Percentiles rank a stretch among this genome's conserved stretches.
Evolutionary conservation across 331 rosid genomes (phyloP).

Genomic region (Cydonia oblonga): DNA sequence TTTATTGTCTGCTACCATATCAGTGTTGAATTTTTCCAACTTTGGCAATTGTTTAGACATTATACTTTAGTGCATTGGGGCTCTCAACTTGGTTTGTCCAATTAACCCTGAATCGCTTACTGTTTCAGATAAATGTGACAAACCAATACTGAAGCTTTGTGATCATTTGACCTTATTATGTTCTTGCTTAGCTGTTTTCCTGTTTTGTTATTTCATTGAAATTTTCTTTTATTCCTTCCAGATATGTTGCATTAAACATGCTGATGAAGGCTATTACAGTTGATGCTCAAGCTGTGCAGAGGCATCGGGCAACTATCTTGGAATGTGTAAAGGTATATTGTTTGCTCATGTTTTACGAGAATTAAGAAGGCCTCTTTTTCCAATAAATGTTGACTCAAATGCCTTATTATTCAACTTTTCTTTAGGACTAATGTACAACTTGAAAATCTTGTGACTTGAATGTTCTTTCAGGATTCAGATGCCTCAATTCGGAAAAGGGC

Average conservation of each 20-base stretch:
- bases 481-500: constrained; percentile 97
- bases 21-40: neutral
- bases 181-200: neutral
- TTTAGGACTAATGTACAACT: constrained; percentile 5
- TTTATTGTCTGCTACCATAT: neutral
- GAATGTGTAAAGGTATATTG: constrained; percentile 92
- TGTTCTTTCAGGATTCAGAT: constrained; percentile 70
- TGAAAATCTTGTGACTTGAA: constrained; percentile 20
- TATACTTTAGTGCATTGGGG: neutral
- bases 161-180: neutral
- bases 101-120: neutral
- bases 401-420: constrained; percentile 3
- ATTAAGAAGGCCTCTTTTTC: neutral
- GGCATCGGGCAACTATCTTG: constrained; percentile 93
- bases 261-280: constrained; percentile 86
- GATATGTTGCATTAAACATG: constrained; percentile 95
- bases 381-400: neutral
- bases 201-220: constrained; percentile 4
- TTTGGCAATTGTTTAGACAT: neutral
- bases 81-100: neutral
- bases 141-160: neutral
- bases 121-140: neutral
- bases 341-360: neutral
- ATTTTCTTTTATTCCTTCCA: constrained; percentile 17
- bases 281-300: constrained; percentile 96